Evolutionary conservation across 257 asterid genomes (phyloP).

Genomic region (Haberlea rhodopensis): DNA sequence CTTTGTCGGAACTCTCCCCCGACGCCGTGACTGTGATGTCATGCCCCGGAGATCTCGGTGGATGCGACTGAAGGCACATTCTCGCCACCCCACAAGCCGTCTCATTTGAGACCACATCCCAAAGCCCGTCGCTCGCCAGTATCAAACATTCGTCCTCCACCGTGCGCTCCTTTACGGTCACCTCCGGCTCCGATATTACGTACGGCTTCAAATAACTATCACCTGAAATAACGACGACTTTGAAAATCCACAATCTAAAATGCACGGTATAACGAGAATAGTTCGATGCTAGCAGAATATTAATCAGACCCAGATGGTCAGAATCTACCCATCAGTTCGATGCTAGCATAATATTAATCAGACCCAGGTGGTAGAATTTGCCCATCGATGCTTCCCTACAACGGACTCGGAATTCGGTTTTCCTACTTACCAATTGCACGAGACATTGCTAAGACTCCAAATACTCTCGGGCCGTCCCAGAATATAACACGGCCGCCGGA

Average conservation of each 20-base stretch:
- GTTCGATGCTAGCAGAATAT: no score
- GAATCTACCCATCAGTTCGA: no score
- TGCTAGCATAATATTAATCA: no score
- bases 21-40: constrained; percentile 38
- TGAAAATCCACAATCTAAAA: no score
- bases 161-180: constrained; percentile 58
- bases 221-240: constrained; percentile 36
- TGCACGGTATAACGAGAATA: no score
- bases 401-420: no score
- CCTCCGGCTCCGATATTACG: constrained; percentile 92
- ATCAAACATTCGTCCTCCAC: constrained; percentile 76
- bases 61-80: constrained; percentile 66
- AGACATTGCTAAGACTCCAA: constrained; percentile 91
- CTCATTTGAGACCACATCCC: constrained; percentile 91
- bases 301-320: no score
- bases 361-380: no score
- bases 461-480: constrained; percentile 92
- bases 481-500: constrained; percentile 95
- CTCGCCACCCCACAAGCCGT: constrained; percentile 96
- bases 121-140: constrained; percentile 81
- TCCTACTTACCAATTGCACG: constrained; percentile 56
- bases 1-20: constrained; percentile 70
- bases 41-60: constrained; percentile 45
- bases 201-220: constrained; percentile 84
- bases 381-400: no score